Conservation (phyloP, 768 basidiomycete species). For the Floccularia luteovirens region DNA sequence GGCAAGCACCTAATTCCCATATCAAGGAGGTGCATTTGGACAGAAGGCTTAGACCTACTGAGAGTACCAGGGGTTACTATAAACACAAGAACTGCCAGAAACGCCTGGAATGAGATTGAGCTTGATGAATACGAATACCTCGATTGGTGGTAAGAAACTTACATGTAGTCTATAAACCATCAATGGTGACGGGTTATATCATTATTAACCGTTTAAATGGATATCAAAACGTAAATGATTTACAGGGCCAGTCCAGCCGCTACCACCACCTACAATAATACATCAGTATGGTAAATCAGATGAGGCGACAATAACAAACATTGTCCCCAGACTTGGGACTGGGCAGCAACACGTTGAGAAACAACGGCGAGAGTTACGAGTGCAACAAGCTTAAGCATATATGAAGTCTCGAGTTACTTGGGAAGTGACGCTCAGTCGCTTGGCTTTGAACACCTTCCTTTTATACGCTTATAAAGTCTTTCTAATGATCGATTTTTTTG, state of each 20-base stretch:
- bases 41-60: conserved; percentile 8
- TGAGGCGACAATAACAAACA: conserved; percentile 13
- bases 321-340: conserved; percentile 25
- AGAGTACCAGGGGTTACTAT: conserved; percentile 20
- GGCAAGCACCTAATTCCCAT: conserved; percentile 18
- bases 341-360: conserved; percentile 9
- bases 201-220: background rate
- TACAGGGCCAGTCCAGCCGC: conserved; percentile 20
- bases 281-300: background rate
- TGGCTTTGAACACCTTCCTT: background rate
- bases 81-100: conserved; percentile 18
- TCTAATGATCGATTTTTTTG: background rate
- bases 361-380: conserved; percentile 10
- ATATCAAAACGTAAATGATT: conserved; percentile 1
- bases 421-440: background rate
- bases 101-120: conserved; percentile 12
- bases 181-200: background rate
- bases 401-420: too few species aligned
- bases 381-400: conserved; percentile 12
- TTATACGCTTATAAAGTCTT: background rate
- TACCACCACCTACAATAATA: conserved; percentile 18
- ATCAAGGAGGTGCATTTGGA: background rate
- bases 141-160: conserved; percentile 3
- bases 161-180: conserved; percentile 15
- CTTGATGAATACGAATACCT: background rate